These are phyloP conservation scores for Phragmites australis DNA, from an alignment of 176 grass and related monocot genomes.

Conservation along the genomic window DNA sequence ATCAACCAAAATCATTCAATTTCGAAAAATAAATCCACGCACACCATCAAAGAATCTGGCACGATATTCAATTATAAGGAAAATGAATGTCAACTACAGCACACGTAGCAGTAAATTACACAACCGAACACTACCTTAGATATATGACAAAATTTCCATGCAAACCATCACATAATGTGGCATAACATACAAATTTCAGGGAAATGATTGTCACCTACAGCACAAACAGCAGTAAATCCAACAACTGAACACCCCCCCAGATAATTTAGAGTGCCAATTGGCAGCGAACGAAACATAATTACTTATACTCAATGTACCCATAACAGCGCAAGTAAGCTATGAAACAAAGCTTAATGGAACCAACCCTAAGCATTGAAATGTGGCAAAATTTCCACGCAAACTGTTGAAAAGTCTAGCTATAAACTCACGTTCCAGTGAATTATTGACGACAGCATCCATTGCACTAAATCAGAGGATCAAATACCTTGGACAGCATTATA, in stretches of 20 bases:
- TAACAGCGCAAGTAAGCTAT: neutral
- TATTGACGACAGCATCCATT: neutral
- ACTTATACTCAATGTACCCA: neutral
- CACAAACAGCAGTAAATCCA: neutral
- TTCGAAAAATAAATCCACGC: neutral
- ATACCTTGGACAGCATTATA: slow-evolving; percentile 97
- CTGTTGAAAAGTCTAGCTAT: no score
- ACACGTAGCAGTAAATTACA: neutral
- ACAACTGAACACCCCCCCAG: neutral
- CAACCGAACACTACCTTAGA: neutral
- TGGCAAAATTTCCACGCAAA: neutral
- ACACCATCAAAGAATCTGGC: no score
- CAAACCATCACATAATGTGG: no score
- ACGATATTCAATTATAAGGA: neutral
- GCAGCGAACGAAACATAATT: neutral
- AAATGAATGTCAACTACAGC: neutral
- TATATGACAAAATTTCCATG: no score
- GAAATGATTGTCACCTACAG: neutral
- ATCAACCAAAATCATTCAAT: neutral
- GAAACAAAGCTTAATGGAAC: neutral
- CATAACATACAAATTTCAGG: neutral
- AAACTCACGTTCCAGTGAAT: neutral
- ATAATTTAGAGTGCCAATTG: neutral
- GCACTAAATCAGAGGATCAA: neutral
- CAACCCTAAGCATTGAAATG: neutral